Base-by-base conservation (phyloP, 441 rosid genomes). In the Euphorbia schlechtendalii region DNA sequence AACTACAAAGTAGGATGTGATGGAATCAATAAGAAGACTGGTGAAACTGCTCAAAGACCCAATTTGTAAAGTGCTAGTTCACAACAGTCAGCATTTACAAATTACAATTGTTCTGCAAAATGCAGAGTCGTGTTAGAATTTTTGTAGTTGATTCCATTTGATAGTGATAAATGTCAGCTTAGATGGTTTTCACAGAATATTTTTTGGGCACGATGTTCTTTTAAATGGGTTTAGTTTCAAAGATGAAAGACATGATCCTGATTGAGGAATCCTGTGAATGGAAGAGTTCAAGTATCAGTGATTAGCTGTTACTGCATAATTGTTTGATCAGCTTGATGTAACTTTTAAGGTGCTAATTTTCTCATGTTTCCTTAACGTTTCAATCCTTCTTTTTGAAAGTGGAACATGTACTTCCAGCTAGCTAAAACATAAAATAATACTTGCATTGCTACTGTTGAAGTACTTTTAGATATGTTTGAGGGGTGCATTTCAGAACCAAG, bases 1-100 rank as follows among this genome's bases (percentile, higher is more conserved):
- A 51, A 69, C 18, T 76, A 78, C 40, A 70, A 52, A 68, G 70
- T 59, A 28, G 71, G 66, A 34, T 56, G 55, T 8, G 55, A 41
- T 64, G 71, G 67, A 34, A 46, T 67, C 53, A 62, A 58, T 48
- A 49, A 3, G 51, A n/a, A 53, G 69, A 21, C 21, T 1, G n/a
- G 3, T 36, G 56, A 75, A 71, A 38, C 46, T 30, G 62, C 43
- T 46, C 55, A 7, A 48, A 48, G 30, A 57, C 49, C 38, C 56
- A 51, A 64, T 38, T 28, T 41, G 14, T 67, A 40, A 61, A 54
- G 52, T 54, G 43, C 65, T 59, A 0, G 59, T 62, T 22, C 9
- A 8, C 55, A 66, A 43, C 59, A 43, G 14, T 43, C 14, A 12
- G 12, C 14, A 3, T 11, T n/a, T n/a, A n/a, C n/a, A n/a, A n/a